Conservation (phyloP, 192 early-diverging fungal genomes). For the Spizellomyces punctatus region DNA sequence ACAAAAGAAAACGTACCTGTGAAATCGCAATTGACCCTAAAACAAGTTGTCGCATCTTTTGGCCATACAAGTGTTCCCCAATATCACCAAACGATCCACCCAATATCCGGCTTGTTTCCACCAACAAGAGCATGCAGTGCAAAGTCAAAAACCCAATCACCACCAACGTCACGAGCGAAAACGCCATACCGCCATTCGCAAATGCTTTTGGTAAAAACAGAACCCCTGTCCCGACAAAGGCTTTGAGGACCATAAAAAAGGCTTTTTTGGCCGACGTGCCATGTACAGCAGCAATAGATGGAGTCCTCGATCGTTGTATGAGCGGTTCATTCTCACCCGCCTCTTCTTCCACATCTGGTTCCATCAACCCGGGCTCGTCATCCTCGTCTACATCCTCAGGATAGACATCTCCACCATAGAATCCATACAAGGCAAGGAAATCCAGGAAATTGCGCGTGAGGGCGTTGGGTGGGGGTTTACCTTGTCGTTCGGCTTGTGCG, state of each 20-base stretch:
- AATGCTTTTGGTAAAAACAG: conserved; percentile 65
- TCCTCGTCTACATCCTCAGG: conserved; percentile 64
- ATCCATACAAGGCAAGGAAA: conserved; percentile 89
- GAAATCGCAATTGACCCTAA: conserved; percentile 54
- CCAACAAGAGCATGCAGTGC: conserved; percentile 59
- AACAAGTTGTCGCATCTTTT: conserved; percentile 44
- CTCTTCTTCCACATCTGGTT: not conserved
- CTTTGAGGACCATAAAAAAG: conserved; percentile 62
- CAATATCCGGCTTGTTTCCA: conserved; percentile 46
- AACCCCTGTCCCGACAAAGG: conserved; percentile 68
- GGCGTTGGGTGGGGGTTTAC: conserved; percentile 62
- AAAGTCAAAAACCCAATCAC: conserved; percentile 51
- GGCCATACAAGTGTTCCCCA: conserved; percentile 54
- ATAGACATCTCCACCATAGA: conserved; percentile 91
- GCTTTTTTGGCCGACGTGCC: conserved; percentile 55
- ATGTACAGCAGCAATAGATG: conserved; percentile 35
- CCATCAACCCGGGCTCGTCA: conserved; percentile 31
- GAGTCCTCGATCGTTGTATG: conserved; percentile 33
- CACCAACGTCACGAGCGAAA: conserved; percentile 46
- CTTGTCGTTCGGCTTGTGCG: conserved; percentile 67
- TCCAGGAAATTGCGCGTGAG: conserved; percentile 93
- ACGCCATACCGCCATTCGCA: conserved; percentile 55
- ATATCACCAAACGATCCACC: conserved; percentile 62
- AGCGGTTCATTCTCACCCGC: conserved; percentile 40
- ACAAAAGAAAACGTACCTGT: conserved; percentile 37